Conservation (phyloP, 1,139 yeast genomes). For the Kodamaea arcana region DNA sequence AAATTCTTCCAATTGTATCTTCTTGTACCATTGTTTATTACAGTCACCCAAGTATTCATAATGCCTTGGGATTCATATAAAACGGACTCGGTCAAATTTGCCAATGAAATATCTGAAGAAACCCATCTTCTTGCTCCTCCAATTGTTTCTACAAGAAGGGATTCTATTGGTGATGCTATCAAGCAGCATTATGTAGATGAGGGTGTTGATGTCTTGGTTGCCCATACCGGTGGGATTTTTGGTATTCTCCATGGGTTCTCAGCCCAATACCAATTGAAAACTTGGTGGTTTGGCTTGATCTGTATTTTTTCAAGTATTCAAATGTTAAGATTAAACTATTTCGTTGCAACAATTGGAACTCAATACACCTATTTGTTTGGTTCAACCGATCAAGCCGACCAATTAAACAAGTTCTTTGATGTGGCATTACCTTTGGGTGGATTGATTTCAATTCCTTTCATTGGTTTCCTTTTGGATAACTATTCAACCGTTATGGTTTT, state of each 20-base stretch:
- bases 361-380: conserved; percentile 40
- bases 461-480: conserved; percentile 38
- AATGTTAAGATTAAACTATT: conserved; percentile 44
- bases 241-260: conserved; percentile 44
- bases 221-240: conserved; percentile 33
- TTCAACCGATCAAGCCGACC: conserved; percentile 23
- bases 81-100: conserved; percentile 27
- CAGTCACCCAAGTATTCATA: conserved; percentile 34
- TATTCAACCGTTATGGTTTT: conserved; percentile 35
- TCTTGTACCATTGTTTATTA: conserved; percentile 38
- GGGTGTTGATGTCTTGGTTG: conserved; percentile 32
- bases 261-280: conserved; percentile 36
- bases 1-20: conserved; percentile 35
- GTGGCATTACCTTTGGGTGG: conserved; percentile 47
- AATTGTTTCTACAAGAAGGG: conserved; percentile 23
- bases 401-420: conserved; percentile 36
- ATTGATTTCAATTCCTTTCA: conserved; percentile 38
- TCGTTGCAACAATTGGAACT: conserved; percentile 44
- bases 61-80: conserved; percentile 43
- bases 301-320: conserved; percentile 37
- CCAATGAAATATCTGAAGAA: conserved; percentile 7
- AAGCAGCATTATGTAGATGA: conserved; percentile 42
- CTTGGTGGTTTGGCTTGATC: conserved; percentile 42
- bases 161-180: conserved; percentile 44
- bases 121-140: conserved; percentile 5